These are phyloP conservation scores for Darksidea phi DNA, from an alignment of 495 filamentous ascomycete species.

Conservation along the genomic window DNA sequence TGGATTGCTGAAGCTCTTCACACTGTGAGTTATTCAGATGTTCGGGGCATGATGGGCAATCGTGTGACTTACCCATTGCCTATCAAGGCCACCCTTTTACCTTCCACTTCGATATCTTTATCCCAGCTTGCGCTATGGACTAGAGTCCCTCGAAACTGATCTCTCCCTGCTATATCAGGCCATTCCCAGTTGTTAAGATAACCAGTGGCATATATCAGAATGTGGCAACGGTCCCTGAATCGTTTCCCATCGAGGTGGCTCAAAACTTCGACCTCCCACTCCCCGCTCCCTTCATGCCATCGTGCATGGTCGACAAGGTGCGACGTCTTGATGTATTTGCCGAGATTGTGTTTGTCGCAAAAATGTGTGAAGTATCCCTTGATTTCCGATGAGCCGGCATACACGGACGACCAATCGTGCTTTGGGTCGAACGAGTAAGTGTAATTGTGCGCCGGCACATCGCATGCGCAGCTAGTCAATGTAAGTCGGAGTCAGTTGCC, in stretches of 20 bases:
- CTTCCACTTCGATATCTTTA: neutral
- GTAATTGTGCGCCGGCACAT: constrained; percentile 37
- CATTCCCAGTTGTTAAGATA: constrained; percentile 28
- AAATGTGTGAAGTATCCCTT: constrained; percentile 32
- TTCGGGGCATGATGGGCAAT: constrained; percentile 27
- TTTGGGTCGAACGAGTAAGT: constrained; percentile 38
- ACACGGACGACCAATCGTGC: constrained; percentile 30
- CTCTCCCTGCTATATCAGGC: constrained; percentile 28
- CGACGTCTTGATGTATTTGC: constrained; percentile 17
- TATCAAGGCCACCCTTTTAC: constrained; percentile 22
- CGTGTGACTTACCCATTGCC: constrained; percentile 22
- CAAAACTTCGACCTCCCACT: neutral
- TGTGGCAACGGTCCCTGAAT: too few relatives aligned
- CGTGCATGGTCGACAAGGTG: constrained; percentile 19
- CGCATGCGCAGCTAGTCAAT: constrained; percentile 18
- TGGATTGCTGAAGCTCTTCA: constrained; percentile 6
- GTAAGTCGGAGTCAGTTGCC: too few relatives aligned
- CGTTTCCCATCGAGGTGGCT: too few relatives aligned
- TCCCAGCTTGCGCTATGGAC: constrained; percentile 30
- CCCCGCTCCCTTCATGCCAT: neutral
- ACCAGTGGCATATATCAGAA: constrained; percentile 28
- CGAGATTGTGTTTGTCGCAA: constrained; percentile 26
- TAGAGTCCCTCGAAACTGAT: constrained; percentile 27
- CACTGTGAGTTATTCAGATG: constrained; percentile 8
- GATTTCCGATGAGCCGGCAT: constrained; percentile 29